phyloP scores from a whole-genome alignment of 1,284 basidiomycete species.

The Ustilago tritici region DNA sequence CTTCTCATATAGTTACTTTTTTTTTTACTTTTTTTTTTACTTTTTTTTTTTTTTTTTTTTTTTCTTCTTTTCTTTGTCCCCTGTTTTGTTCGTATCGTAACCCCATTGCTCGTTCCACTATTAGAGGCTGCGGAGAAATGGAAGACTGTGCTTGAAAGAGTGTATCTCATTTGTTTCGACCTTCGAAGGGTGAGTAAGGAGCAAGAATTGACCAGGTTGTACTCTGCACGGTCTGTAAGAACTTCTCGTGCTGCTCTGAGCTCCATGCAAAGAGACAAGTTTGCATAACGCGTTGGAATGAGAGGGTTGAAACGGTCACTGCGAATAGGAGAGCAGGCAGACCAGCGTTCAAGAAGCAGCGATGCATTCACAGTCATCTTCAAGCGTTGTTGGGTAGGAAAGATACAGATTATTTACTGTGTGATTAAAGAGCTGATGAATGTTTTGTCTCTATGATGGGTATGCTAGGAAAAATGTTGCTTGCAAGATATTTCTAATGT shows the following conservation, averaged over 20 bases:
- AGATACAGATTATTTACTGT: not conserved
- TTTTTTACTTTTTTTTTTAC: not conserved
- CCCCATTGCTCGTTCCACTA: not conserved
- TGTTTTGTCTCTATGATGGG: not conserved
- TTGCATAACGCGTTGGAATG: no score
- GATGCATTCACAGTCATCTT: not conserved
- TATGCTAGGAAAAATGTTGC: not conserved
- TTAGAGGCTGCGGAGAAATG: not conserved
- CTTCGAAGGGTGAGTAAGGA: not conserved
- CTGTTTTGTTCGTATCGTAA: slow-evolving; percentile 4
- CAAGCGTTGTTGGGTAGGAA: not conserved
- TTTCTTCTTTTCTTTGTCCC: not conserved
- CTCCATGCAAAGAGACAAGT: not conserved
- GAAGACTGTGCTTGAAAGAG: not conserved
- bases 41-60: not conserved
- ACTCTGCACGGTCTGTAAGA: not conserved
- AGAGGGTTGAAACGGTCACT: no score
- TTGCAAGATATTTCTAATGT: slow-evolving; percentile 18
- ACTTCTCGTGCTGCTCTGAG: not conserved
- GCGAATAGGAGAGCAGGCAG: no score
- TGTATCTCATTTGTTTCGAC: not conserved
- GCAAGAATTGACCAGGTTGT: not conserved
- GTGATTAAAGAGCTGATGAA: not conserved
- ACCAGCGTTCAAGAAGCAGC: no score
- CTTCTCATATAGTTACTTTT: slow-evolving; percentile 10